A percentile compares a stretch with the other conserved stretches of the same genome.
phyloP scores from a whole-genome alignment of 2,329 filamentous ascomycete genomes.

The Leptographium lundbergii region DNA sequence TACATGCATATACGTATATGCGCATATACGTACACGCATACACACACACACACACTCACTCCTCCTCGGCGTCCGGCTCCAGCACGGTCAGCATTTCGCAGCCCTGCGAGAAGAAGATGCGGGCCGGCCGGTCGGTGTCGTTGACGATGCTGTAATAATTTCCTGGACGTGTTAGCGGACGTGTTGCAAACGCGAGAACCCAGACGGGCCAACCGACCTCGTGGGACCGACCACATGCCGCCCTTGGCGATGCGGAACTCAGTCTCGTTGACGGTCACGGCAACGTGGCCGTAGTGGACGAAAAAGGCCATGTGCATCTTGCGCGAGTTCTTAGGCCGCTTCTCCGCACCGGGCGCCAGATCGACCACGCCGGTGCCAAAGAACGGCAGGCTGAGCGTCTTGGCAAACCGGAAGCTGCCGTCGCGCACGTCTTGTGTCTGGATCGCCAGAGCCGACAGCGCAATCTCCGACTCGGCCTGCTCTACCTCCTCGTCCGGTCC shows the following conservation, averaged over 20 bases:
- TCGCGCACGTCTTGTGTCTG: slow-evolving; percentile 45
- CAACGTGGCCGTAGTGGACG: slow-evolving; percentile 69
- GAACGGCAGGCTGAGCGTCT: slow-evolving; percentile 72
- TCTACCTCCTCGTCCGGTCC: slow-evolving; percentile 41
- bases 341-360: slow-evolving; percentile 68
- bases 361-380: slow-evolving; percentile 87
- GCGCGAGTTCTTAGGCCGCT: slow-evolving; percentile 81
- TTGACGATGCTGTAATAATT: slow-evolving; percentile 92
- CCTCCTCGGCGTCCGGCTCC: slow-evolving; percentile 9
- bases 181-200: neutral
- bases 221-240: slow-evolving; percentile 86
- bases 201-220: slow-evolving; percentile 46
- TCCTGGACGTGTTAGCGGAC: slow-evolving; percentile 37
- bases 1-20: neutral
- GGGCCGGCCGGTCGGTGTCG: slow-evolving; percentile 55
- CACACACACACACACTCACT: neutral
- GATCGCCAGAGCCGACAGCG: slow-evolving; percentile 42
- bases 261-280: slow-evolving; percentile 63
- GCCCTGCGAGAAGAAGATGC: slow-evolving; percentile 87
- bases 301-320: slow-evolving; percentile 98
- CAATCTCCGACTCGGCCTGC: slow-evolving; percentile 41
- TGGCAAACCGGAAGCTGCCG: slow-evolving; percentile 76
- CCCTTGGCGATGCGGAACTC: slow-evolving; percentile 75
- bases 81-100: slow-evolving; percentile 39
- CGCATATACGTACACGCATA: neutral